Percentiles rank a stretch among this genome's conserved stretches.
Conservation (phyloP, 306 rosid species). For the Comarum palustre region DNA sequence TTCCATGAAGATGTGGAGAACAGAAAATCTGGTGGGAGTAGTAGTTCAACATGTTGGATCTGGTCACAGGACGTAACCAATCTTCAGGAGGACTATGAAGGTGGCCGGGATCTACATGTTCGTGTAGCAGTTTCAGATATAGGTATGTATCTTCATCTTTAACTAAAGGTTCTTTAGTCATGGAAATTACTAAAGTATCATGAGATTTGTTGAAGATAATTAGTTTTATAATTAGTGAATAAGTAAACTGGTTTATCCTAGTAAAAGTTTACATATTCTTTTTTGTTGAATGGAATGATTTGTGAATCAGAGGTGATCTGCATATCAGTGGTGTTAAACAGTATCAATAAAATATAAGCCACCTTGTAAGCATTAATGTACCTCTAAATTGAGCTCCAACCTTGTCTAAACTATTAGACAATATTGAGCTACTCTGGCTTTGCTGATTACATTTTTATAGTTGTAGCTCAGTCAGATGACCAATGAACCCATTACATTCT, state of each 20-base stretch:
- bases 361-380: neutral
- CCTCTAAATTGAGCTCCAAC: neutral
- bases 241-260: neutral
- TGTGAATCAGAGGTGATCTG: neutral
- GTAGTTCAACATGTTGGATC: conserved; percentile 56
- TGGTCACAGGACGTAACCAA: conserved; percentile 73
- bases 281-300: neutral
- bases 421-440: neutral
- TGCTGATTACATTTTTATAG: neutral
- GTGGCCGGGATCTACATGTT: conserved; percentile 53
- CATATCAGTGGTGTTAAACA: neutral
- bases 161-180: neutral
- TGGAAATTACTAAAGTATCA: neutral
- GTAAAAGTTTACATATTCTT: neutral
- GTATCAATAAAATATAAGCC: neutral
- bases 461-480: neutral
- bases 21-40: conserved; percentile 16
- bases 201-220: neutral
- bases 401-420: neutral
- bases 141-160: conserved; percentile 40
- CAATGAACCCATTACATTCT: neutral
- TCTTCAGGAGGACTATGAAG: conserved; percentile 63
- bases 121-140: conserved; percentile 60
- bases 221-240: neutral
- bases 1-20: conserved; percentile 39